Evolutionary conservation across 805 yeast genomes (phyloP).

Genomic region (Komagataella ulmi): DNA sequence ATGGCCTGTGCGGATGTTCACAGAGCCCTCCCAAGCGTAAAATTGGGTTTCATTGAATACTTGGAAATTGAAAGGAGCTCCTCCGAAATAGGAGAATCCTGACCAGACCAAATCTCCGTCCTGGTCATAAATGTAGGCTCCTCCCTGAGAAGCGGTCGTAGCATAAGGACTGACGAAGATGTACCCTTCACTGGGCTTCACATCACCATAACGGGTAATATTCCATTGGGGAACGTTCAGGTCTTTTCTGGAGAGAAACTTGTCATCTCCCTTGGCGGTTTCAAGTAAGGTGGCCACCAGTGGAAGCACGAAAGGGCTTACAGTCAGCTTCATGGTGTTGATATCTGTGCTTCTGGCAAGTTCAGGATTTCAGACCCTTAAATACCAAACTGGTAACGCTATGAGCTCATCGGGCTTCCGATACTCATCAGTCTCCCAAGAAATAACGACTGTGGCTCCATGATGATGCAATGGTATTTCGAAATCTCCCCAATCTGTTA

Average conservation of each 20-base stretch:
- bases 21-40: constrained; percentile 22
- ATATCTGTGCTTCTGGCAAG: neutral
- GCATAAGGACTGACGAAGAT: constrained; percentile 22
- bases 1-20: constrained; percentile 12
- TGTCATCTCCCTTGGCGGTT: constrained; percentile 16
- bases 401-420: neutral
- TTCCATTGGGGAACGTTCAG: constrained; percentile 20
- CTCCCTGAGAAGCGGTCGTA: constrained; percentile 15
- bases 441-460: neutral
- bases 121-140: constrained; percentile 20
- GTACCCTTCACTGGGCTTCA: constrained; percentile 14
- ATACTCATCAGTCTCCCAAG: neutral
- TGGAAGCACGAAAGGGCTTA: neutral
- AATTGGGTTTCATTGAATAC: constrained; percentile 14
- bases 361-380: neutral
- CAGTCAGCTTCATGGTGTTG: neutral
- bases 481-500: neutral
- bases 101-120: constrained; percentile 25
- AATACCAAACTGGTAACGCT: neutral
- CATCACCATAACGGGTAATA: constrained; percentile 16
- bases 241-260: constrained; percentile 21
- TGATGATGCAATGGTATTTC: neutral
- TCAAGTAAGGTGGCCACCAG: neutral
- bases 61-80: constrained; percentile 20
- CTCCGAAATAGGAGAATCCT: constrained; percentile 19